phyloP scores from a whole-genome alignment of 2,329 filamentous ascomycete species.

The Monosporascus sp. region DNA sequence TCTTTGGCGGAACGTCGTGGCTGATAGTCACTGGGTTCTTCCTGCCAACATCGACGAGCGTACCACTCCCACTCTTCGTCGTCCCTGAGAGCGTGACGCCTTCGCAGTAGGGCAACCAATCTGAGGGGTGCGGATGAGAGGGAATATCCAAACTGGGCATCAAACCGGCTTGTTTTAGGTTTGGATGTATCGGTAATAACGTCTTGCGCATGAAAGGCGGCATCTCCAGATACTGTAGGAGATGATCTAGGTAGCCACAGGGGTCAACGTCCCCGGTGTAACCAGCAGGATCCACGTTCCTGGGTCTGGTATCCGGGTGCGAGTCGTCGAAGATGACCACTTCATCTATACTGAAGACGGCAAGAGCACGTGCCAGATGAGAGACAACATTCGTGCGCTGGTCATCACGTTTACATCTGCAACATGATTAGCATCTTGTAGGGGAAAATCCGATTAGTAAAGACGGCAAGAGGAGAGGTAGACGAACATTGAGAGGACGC shows the following conservation, averaged over 20 bases:
- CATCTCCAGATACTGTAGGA: conserved; percentile 77
- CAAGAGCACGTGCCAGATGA: conserved; percentile 72
- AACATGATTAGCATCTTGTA: conserved; percentile 1
- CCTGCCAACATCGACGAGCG: conserved; percentile 54
- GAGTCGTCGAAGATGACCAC: conserved; percentile 76
- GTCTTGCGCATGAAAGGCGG: conserved; percentile 74
- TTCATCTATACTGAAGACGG: conserved; percentile 81
- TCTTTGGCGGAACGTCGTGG: conserved; percentile 60
- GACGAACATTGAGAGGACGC: conserved; percentile 66
- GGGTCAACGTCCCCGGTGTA: conserved; percentile 71
- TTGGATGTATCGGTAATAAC: conserved; percentile 74
- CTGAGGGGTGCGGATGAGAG: conserved; percentile 69
- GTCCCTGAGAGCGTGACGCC: conserved; percentile 57
- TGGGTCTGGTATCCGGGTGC: conserved; percentile 39
- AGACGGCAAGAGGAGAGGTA: background rate
- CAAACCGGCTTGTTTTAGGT: conserved; percentile 66
- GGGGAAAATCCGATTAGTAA: background rate
- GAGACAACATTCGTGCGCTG: conserved; percentile 68
- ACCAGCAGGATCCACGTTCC: conserved; percentile 43
- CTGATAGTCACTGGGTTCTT: conserved; percentile 51
- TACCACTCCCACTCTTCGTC: conserved; percentile 39
- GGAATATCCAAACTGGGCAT: conserved; percentile 79
- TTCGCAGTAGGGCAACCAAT: conserved; percentile 77
- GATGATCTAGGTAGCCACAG: conserved; percentile 72
- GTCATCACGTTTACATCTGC: conserved; percentile 65